phyloP scores from a whole-genome alignment of 2,329 filamentous ascomycete species.

The Shiraia bambusicola region DNA sequence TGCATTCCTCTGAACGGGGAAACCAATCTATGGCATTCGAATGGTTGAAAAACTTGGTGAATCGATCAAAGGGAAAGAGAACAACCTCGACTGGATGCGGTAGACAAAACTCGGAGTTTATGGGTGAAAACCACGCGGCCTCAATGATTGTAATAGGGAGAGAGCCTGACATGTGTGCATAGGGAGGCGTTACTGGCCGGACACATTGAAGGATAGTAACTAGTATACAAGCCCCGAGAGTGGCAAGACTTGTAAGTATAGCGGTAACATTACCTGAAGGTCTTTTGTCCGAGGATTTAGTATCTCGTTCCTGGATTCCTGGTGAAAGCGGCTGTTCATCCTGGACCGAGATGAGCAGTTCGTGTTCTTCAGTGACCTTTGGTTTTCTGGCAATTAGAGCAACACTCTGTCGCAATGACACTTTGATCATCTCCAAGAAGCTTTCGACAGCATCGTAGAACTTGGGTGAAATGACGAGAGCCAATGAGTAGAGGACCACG shows the following conservation, averaged over 20 bases:
- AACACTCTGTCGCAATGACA: slow-evolving; percentile 8
- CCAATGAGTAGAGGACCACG: slow-evolving; percentile 9
- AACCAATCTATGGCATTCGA: slow-evolving; percentile 13
- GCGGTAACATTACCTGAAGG: slow-evolving; percentile 2
- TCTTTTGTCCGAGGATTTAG: background rate
- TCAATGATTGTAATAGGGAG: slow-evolving; percentile 19
- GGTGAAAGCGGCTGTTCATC: slow-evolving; percentile 8
- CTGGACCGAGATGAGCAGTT: slow-evolving; percentile 10
- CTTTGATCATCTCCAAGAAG: slow-evolving; percentile 4
- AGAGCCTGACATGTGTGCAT: slow-evolving; percentile 21
- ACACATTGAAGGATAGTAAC: slow-evolving; percentile 11
- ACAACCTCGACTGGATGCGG: slow-evolving; percentile 15
- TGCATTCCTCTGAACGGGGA: slow-evolving; percentile 9
- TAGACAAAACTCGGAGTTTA: slow-evolving; percentile 20
- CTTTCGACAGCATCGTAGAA: slow-evolving; percentile 14
- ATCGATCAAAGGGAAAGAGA: slow-evolving; percentile 16
- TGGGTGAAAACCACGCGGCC: slow-evolving; percentile 15
- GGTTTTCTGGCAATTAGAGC: slow-evolving; percentile 6
- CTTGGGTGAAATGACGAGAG: slow-evolving; percentile 10
- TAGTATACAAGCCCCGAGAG: slow-evolving; percentile 5
- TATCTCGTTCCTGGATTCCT: background rate
- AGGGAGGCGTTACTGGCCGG: slow-evolving; percentile 15
- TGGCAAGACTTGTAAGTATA: slow-evolving; percentile 11
- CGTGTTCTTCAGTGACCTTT: slow-evolving; percentile 6
- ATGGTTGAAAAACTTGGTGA: slow-evolving; percentile 12